Conservation (phyloP, 441 rosid species). For the Adansonia grandidieri region DNA sequence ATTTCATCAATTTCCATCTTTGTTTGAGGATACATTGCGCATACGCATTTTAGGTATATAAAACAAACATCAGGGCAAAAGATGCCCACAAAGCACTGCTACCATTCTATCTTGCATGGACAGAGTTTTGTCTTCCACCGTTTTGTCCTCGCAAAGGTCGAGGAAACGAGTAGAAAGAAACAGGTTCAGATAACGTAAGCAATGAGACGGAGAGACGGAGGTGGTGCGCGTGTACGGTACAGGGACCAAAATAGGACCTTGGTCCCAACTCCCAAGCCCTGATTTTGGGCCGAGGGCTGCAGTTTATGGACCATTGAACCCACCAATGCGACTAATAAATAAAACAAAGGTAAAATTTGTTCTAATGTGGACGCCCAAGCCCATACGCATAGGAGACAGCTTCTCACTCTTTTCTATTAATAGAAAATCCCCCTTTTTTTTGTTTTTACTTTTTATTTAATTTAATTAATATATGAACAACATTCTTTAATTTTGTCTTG, state of each 20-base stretch:
- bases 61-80: neutral
- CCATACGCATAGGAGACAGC: neutral
- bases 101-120: slow-evolving; percentile 45
- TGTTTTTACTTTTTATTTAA: no score
- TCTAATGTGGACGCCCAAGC: neutral
- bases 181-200: neutral
- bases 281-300: no score
- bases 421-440: no score
- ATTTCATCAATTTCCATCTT: slow-evolving; percentile 57
- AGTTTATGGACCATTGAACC: neutral
- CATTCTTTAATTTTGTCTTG: no score
- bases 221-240: neutral
- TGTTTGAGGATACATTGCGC: slow-evolving; percentile 48
- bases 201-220: neutral
- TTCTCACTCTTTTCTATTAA: no score
- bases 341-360: neutral
- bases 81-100: neutral
- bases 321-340: neutral
- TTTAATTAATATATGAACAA: no score
- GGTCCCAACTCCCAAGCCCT: neutral
- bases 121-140: slow-evolving; percentile 45
- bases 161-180: neutral
- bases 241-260: neutral
- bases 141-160: neutral
- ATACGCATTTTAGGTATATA: neutral